Conservation (phyloP, 2,329 filamentous ascomycete genomes). For the Coniella vitis region DNA sequence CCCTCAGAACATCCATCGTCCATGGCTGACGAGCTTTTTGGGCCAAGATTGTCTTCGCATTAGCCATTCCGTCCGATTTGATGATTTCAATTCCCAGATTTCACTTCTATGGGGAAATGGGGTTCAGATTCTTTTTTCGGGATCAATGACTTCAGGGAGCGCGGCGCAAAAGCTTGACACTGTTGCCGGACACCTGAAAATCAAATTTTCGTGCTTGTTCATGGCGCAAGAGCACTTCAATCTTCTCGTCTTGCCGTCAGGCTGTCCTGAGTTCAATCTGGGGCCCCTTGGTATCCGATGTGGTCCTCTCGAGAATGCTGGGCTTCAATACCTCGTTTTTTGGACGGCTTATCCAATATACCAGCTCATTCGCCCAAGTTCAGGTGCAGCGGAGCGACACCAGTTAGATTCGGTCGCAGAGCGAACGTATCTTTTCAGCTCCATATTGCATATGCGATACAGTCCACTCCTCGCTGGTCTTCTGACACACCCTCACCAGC, state of each 20-base stretch:
- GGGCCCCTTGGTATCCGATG: slow-evolving; percentile 16
- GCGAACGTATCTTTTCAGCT: slow-evolving; percentile 1
- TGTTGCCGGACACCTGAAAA: slow-evolving; percentile 28
- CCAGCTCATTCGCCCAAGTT: slow-evolving; percentile 1
- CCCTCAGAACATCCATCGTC: slow-evolving; percentile 8
- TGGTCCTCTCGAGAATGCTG: slow-evolving; percentile 8
- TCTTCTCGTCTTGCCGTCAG: slow-evolving; percentile 33
- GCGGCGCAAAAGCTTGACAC: neutral
- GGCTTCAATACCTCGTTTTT: slow-evolving; percentile 34
- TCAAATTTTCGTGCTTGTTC: slow-evolving; percentile 30
- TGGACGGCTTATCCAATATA: slow-evolving; percentile 18
- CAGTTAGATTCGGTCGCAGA: neutral
- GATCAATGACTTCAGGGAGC: slow-evolving; percentile 17
- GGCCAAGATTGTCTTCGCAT: slow-evolving; percentile 23
- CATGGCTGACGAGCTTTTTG: slow-evolving; percentile 22
- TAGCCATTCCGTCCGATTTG: slow-evolving; percentile 22
- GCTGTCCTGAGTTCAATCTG: slow-evolving; percentile 29
- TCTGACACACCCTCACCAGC: neutral
- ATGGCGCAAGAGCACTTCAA: slow-evolving; percentile 26
- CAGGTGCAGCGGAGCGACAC: neutral
- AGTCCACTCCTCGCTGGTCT: slow-evolving; percentile 5
- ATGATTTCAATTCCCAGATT: slow-evolving; percentile 19
- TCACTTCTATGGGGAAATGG: slow-evolving; percentile 9
- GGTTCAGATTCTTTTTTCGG: slow-evolving; percentile 19
- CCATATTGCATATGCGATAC: slow-evolving; percentile 7